phyloP scores from a whole-genome alignment of 2,329 filamentous ascomycete genomes.

The Colletotrichum tanaceti region DNA sequence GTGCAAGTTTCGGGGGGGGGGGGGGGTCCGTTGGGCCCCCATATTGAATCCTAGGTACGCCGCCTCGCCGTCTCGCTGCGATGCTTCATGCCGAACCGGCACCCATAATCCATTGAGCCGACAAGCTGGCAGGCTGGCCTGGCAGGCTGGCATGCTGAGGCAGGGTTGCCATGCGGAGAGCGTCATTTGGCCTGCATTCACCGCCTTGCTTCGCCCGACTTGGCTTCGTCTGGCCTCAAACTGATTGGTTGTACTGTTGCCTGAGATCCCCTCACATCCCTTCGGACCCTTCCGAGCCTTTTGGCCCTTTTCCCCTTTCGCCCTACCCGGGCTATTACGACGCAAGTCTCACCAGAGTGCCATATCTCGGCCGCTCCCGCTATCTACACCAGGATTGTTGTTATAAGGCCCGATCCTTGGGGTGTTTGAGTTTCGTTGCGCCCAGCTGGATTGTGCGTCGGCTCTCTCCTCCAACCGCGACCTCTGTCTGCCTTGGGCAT shows the following conservation, averaged over 20 bases:
- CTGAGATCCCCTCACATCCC: background rate
- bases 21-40: slow-evolving; percentile 10
- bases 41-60: slow-evolving; percentile 25
- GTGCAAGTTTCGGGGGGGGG: background rate
- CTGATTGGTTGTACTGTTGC: slow-evolving; percentile 3
- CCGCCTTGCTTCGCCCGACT: slow-evolving; percentile 27
- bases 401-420: background rate
- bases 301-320: too few relatives aligned
- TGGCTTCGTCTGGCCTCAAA: slow-evolving; percentile 1
- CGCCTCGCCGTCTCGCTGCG: background rate
- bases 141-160: background rate
- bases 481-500: background rate
- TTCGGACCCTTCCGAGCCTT: too few relatives aligned
- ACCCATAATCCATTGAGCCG: slow-evolving; percentile 10
- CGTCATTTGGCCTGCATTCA: slow-evolving; percentile 17
- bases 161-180: slow-evolving; percentile 26
- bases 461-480: background rate
- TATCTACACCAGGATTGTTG: background rate
- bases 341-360: slow-evolving; percentile 2
- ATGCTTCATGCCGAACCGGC: background rate
- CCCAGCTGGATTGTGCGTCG: background rate
- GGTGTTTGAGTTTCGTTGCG: background rate
- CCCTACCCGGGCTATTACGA: background rate
- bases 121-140: slow-evolving; percentile 1
- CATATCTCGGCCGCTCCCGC: slow-evolving; percentile 25